Conservation (phyloP, 352 stramenopile genomes). For the Thalassiosira hispida region DNA sequence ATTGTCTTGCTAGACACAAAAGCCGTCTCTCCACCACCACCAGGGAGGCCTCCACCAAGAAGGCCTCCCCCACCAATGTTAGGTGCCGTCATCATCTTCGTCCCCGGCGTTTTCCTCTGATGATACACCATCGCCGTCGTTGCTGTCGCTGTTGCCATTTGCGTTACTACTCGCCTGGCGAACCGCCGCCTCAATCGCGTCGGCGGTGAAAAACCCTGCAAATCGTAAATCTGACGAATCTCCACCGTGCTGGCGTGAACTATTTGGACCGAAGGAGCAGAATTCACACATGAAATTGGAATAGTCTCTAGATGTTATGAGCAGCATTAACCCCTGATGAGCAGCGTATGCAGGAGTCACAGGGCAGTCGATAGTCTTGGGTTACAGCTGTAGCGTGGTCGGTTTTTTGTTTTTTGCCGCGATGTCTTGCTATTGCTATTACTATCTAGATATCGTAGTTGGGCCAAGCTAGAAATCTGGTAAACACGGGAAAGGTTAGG, state of each 20-base stretch:
- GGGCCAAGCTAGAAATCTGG: too few species aligned
- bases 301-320: too few species aligned
- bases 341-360: too few species aligned
- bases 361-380: too few species aligned
- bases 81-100: slow-evolving; percentile 78
- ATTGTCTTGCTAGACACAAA: too few species aligned
- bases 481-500: too few species aligned
- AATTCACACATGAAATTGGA: slow-evolving; percentile 78
- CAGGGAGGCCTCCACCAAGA: neutral
- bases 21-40: too few species aligned
- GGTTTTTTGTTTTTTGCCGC: too few species aligned
- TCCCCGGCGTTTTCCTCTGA: slow-evolving; percentile 19
- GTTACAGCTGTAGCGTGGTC: too few species aligned
- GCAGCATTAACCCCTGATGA: too few species aligned
- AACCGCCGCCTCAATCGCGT: slow-evolving; percentile 72
- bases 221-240: slow-evolving; percentile 63
- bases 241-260: slow-evolving; percentile 19
- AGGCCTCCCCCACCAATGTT: slow-evolving; percentile 36
- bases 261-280: slow-evolving; percentile 58
- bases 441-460: too few species aligned
- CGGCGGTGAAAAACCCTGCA: slow-evolving; percentile 75
- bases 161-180: slow-evolving; percentile 32
- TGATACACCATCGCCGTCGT: slow-evolving; percentile 10
- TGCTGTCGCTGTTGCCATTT: slow-evolving; percentile 11
- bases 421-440: too few species aligned